Evolutionary conservation across 2,329 filamentous ascomycete genomes (phyloP).

Genomic region (Camptophora hylomeconis): DNA sequence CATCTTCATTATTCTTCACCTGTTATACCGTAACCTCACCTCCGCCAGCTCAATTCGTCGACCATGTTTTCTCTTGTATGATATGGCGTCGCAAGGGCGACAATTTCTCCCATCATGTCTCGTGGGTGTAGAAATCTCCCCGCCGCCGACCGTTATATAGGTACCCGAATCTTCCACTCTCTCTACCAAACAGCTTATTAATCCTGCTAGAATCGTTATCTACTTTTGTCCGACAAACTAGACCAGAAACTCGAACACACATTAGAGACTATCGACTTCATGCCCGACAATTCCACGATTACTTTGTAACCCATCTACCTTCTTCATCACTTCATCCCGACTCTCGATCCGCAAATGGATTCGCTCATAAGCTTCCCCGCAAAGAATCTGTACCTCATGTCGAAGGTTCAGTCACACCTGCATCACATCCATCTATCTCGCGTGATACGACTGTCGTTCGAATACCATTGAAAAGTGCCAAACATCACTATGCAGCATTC

Average conservation of each 20-base stretch:
- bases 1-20: too few species aligned
- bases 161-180: slow-evolving; percentile 10
- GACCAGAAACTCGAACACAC: slow-evolving; percentile 7
- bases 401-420: slow-evolving; percentile 39
- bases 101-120: slow-evolving; percentile 12
- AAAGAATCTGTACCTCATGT: slow-evolving; percentile 71
- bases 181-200: too few species aligned
- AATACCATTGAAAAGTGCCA: slow-evolving; percentile 83
- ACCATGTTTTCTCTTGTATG: too few species aligned
- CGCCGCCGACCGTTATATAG: slow-evolving; percentile 12
- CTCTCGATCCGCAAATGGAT: slow-evolving; percentile 48
- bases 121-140: slow-evolving; percentile 8
- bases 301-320: slow-evolving; percentile 92
- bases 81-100: too few species aligned
- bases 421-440: slow-evolving; percentile 43
- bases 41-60: too few species aligned
- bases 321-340: slow-evolving; percentile 89
- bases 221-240: slow-evolving; percentile 20
- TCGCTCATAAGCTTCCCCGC: slow-evolving; percentile 75
- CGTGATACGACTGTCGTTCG: slow-evolving; percentile 86
- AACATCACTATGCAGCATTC: slow-evolving; percentile 84
- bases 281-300: slow-evolving; percentile 65
- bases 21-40: too few species aligned
- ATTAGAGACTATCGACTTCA: slow-evolving; percentile 7
- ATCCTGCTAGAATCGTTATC: slow-evolving; percentile 23